Conservation (phyloP, 2,329 filamentous ascomycete genomes). For the Pestalotiopsis sp. region DNA sequence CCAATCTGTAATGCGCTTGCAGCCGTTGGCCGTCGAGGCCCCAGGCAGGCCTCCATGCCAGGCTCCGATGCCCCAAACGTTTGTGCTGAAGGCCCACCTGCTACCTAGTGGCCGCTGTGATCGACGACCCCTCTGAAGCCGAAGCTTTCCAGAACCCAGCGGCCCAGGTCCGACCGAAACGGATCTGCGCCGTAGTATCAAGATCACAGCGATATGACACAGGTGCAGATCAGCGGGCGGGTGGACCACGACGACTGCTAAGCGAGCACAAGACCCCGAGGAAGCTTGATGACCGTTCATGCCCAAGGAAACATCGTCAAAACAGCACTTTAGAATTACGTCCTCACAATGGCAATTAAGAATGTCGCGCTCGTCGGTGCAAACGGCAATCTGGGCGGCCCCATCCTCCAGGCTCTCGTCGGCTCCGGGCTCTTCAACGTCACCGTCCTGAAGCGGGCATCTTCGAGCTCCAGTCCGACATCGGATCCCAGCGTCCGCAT, state of each 20-base stretch:
- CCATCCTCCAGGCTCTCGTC: constrained; percentile 34
- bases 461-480: constrained; percentile 27
- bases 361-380: constrained; percentile 41
- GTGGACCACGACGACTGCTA: neutral
- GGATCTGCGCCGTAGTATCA: neutral
- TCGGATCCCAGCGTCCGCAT: constrained; percentile 20
- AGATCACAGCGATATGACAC: neutral
- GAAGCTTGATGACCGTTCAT: neutral
- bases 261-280: neutral
- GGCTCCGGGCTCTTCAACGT: constrained; percentile 31
- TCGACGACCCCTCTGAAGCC: neutral
- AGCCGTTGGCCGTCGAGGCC: neutral
- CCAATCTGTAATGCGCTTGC: neutral
- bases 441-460: constrained; percentile 35
- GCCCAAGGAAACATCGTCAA: neutral
- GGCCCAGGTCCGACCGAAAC: neutral
- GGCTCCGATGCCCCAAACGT: neutral
- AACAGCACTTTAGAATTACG: neutral
- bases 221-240: neutral
- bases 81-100: neutral
- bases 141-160: neutral
- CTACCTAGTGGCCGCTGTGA: neutral
- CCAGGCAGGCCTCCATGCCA: neutral
- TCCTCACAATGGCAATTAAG: constrained; percentile 30
- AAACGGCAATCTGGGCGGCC: constrained; percentile 37